phyloP scores from a whole-genome alignment of 345 rosid species.

The Clarkia xantiana region DNA sequence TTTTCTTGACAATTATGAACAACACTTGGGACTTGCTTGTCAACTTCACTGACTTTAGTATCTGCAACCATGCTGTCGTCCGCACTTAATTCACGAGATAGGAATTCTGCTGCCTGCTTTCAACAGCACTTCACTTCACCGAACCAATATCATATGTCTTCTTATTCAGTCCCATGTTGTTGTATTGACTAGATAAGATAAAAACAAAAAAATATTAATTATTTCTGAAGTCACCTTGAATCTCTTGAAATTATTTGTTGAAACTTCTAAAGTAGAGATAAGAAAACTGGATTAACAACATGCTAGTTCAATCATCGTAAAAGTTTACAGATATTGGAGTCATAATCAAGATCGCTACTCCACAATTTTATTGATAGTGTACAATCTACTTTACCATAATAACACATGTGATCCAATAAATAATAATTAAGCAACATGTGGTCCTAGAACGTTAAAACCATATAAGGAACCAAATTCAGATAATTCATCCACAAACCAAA shows the following conservation, averaged over 20 bases:
- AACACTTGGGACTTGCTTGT: no score
- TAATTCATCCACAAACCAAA: no score
- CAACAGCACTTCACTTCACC: not conserved
- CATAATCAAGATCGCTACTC: not conserved
- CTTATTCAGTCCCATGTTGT: not conserved
- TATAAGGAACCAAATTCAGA: no score
- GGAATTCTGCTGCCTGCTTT: constrained; percentile 1
- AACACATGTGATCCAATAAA: no score
- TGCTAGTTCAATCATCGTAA: not conserved
- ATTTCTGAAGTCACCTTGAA: constrained; percentile 1
- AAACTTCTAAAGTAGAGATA: constrained; percentile 3
- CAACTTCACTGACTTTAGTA: not conserved
- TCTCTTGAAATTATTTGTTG: constrained; percentile 2
- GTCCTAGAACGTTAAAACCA: no score
- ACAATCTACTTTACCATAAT: not conserved
- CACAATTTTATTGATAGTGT: not conserved
- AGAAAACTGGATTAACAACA: not conserved
- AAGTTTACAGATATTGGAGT: not conserved
- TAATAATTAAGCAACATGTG: no score
- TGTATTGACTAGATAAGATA: not conserved
- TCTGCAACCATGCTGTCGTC: constrained; percentile 12
- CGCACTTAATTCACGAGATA: constrained; percentile 6
- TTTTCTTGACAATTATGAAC: no score
- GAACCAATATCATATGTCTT: not conserved
- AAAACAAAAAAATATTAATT: not conserved